Evolutionary conservation across 2,329 filamentous ascomycete genomes (phyloP), one percentile per base, ranked within the genome.

Genomic region (Berkeleyomyces basicola): DNA sequence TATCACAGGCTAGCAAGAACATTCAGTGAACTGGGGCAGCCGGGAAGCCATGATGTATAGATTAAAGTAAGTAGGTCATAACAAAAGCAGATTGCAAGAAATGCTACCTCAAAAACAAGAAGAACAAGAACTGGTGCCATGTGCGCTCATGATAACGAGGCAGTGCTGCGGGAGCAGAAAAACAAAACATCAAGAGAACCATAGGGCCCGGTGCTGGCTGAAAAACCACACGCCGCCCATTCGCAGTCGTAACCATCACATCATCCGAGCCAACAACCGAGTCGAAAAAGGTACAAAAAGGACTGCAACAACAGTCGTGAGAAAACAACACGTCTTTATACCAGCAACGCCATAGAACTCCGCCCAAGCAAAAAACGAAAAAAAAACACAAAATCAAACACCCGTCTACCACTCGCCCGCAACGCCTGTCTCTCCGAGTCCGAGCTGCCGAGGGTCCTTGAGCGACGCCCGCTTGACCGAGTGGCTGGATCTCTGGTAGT

Each of bases 401-500:
- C 42, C 58, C 61, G 57, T 57, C 59, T 42, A 58, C 40, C 58
- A 63, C 53, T 58, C 61, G 31, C 33, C 53, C 58, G 47, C n/a
- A 31, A 44, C 31, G n/a, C 36, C 23, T 3, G 49, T 42, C 31
- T 49, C 58, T 1, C 16, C 33, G 7, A 63, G 9, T 3, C 58
- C 31, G 7, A 44, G 39, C 42, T 59, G 58, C 4, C 40, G 42
- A 16, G 11, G 7, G 37, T 63, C 61, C 11, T 42, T 31, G 11
- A 44, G 23, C n/a, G 58, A 46, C 9, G 47, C 44, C 14, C 59
- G 59, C 16, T 47, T 59, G 39, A 40, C 11, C 2, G 61, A 37
- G 46, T 59, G 59, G 31, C 59, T 62, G 31, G 59, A 49, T 6
- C 64, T 57, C 42, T 61, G 59, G 39, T 63, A 65, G 3, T 65